Base-by-base conservation (phyloP, 1,139 yeast species). In the Chernovozyma sophiae-reginae region DNA sequence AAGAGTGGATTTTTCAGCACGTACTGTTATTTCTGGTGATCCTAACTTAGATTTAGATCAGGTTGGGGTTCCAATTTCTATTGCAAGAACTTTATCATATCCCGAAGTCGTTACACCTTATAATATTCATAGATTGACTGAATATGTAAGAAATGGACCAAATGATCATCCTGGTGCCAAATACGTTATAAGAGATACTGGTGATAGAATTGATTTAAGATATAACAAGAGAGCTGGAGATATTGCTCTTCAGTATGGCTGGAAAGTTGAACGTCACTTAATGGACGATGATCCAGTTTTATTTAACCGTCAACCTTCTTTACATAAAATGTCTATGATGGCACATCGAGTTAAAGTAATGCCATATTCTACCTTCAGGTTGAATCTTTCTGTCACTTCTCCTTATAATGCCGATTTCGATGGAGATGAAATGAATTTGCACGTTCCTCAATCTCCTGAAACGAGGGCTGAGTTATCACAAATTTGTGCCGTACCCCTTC, bases 271-370 rank as follows among this genome's bases (percentile, higher is more conserved):
- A 62, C 89, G 99, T 62, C 99, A 92, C 61, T 77, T 92, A 53
- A 86, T 89, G 85, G 98, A 92, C 60, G 79, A 90, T 53, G 99
- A 92, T 59, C 97, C 98, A 3, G 98, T 92, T 25, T 76, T 92
- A 54, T 92, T 92, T 73, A 92, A 92, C 61, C 96, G 99, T 75
- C 99, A 94, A 69, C 98, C 99, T 37, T 92, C 98, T 25, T 74
- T 94, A 64, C 99, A 94, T 68, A 94, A 94, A 65, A 92, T 94
- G 97, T 89, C 97, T 43, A 94, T 94, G 98, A 94, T 94, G 98
- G 96, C 97, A n/a, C 99, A 94, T 60, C 79, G 97, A 67, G 98
- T 92, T 29, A 89, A 86, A 58, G 98, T 92, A 36, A 90, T 94
- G 96, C 99, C 99, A 12, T 94, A 90, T 58, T 90, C 97, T 4